Base-by-base conservation (phyloP, 139 green algal genomes). In the Coelastrella sp. region DNA sequence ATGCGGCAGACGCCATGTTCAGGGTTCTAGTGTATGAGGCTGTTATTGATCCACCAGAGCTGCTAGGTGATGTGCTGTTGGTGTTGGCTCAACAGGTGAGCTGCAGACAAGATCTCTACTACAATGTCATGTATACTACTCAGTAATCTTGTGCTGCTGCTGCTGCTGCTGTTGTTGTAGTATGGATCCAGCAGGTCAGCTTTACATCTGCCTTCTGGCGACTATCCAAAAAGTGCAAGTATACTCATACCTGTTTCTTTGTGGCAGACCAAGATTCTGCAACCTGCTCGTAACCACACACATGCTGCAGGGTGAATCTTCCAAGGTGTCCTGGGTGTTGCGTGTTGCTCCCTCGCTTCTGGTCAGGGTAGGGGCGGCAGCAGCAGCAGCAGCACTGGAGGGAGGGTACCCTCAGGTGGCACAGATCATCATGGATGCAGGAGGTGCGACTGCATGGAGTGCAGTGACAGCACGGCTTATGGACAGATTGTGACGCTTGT, bases 341-440 rank as follows among this genome's bases (percentile, higher is more conserved):
- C 35, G 38, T 2, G 75, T 82, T 15, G 75, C 51, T 0, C 75
- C 75, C 6, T 71, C 75, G 27, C 51, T 82, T 7, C 38, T 82
- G 32, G 75, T 82, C 35, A 82, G 53, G 53, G n/a, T 82, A 23
- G 75, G 75, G 2, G 23, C 62, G 19, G 17, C 32, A 71, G 75
- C 75, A 72, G 75, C 53, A 71, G 51, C 75, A 69, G 75, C 75
- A 69, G 75, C 75, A 8, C 51, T 82, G 30, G 75, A 82, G 21
- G 75, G 51, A 1, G 75, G 75, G 7, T 19, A 82, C 37, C 34
- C 34, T 0, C 35, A 38, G 0, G 53, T 82, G 32, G 75, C 53
- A 17, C 75, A 82, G 53, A 7, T 66, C 50, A 72, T 82, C 4
- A 51, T 82, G 7, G 75, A 82, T 53, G 73, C 73, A 34, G 73